Evolutionary conservation across 2,329 filamentous ascomycete species (phyloP).

Genomic region (Talaromyces sp.): DNA sequence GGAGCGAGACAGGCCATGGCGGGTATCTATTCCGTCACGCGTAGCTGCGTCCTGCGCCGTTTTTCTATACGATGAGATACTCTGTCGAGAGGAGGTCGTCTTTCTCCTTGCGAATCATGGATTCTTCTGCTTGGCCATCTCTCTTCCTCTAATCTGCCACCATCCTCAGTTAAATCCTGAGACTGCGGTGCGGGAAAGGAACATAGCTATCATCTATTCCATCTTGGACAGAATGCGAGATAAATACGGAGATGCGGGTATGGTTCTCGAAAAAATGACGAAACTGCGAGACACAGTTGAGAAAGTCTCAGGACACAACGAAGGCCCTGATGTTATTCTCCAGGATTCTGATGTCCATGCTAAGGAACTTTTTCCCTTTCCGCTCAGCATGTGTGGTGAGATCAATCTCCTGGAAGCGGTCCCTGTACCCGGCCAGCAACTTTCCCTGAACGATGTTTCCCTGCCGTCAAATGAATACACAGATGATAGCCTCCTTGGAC

Average conservation of each 20-base stretch:
- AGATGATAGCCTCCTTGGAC: not conserved
- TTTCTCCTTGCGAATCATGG: slow-evolving; percentile 13
- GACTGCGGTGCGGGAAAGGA: not conserved
- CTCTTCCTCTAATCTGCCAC: slow-evolving; percentile 10
- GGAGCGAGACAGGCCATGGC: not conserved
- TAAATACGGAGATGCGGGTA: slow-evolving; percentile 11
- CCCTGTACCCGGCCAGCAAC: not conserved
- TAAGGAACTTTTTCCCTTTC: slow-evolving; percentile 7
- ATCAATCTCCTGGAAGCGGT: not conserved
- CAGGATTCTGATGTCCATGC: not conserved
- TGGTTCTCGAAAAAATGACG: slow-evolving; percentile 11
- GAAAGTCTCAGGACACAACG: not conserved
- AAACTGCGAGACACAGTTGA: not conserved
- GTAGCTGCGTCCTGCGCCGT: slow-evolving; percentile 11
- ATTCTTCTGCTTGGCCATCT: slow-evolving; percentile 11
- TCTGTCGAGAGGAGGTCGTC: slow-evolving; percentile 5
- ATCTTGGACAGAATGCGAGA: slow-evolving; percentile 11
- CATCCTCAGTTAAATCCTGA: not conserved
- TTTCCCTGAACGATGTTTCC: not conserved
- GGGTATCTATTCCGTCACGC: slow-evolving; percentile 6
- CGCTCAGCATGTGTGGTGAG: not conserved
- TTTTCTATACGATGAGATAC: slow-evolving; percentile 15
- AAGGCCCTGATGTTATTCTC: not conserved
- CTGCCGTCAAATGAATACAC: not conserved
- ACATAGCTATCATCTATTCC: slow-evolving; percentile 9